Conservation (phyloP, 2,329 filamentous ascomycete genomes). For the Xylaria sp. region DNA sequence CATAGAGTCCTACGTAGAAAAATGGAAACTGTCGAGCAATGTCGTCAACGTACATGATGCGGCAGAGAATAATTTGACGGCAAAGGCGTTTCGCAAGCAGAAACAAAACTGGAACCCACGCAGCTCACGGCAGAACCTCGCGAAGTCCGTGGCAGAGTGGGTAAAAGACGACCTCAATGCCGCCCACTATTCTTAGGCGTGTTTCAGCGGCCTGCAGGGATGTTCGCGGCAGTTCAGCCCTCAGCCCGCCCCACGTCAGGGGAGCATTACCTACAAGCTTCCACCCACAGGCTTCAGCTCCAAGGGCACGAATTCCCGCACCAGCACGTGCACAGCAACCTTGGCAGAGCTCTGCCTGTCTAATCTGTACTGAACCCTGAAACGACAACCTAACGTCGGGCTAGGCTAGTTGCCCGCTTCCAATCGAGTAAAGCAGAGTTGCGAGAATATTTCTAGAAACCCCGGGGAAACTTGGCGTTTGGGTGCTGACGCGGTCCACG, state of each 20-base stretch:
- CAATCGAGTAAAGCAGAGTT: too few species aligned
- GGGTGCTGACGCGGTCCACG: too few species aligned
- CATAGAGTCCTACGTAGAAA: background rate
- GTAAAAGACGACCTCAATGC: too few species aligned
- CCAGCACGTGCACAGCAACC: background rate
- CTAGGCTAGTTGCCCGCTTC: background rate
- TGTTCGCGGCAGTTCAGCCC: background rate
- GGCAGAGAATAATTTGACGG: background rate
- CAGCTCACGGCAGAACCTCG: background rate
- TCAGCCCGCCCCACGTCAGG: too few species aligned
- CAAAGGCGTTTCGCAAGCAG: background rate
- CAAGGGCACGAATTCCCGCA: background rate
- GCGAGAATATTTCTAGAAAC: too few species aligned
- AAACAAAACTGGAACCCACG: background rate
- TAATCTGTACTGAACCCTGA: background rate
- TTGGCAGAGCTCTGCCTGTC: background rate
- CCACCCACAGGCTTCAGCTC: background rate
- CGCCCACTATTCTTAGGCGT: constrained; percentile 1
- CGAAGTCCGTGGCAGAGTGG: too few species aligned
- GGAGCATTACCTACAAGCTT: too few species aligned
- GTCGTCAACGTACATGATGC: background rate
- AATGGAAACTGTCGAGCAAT: background rate
- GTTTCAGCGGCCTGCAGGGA: constrained; percentile 21
- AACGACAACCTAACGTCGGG: background rate
- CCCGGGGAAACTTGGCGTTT: too few species aligned